Percentiles rank a stretch among this genome's conserved stretches.
phyloP scores from a whole-genome alignment of 805 yeast genomes.

The Cyberlindnera euphorbiiphila region DNA sequence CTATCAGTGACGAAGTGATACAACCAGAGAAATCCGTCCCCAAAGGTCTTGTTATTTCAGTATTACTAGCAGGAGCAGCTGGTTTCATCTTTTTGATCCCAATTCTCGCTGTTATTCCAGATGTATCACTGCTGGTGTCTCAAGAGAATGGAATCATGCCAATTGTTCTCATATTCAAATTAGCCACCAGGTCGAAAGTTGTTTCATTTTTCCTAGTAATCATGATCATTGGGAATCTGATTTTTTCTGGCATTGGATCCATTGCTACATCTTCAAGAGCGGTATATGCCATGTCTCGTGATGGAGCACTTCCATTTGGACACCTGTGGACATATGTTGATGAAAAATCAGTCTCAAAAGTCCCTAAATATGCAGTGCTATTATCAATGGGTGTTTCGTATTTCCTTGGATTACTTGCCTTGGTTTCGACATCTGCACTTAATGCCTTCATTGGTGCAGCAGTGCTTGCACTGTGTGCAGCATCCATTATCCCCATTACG shows the following conservation, averaged over 20 bases:
- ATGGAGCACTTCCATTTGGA: conserved; percentile 70
- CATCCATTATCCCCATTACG: conserved; percentile 72
- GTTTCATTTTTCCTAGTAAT: conserved; percentile 67
- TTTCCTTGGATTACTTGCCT: conserved; percentile 57
- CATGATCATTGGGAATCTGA: conserved; percentile 61
- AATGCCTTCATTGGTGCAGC: conserved; percentile 83
- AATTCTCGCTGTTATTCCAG: conserved; percentile 67
- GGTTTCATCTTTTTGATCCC: conserved; percentile 75
- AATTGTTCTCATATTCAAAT: conserved; percentile 68
- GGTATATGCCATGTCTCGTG: conserved; percentile 81
- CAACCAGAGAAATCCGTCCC: conserved; percentile 74
- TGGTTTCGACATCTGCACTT: conserved; percentile 70
- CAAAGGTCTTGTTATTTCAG: conserved; percentile 64
- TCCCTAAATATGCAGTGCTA: conserved; percentile 68
- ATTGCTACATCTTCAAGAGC: conserved; percentile 78
- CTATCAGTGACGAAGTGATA: conserved; percentile 79
- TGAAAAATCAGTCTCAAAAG: conserved; percentile 46
- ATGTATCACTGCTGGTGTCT: conserved; percentile 51
- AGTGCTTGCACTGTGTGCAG: conserved; percentile 68
- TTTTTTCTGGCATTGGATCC: conserved; percentile 77
- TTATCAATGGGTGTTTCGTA: conserved; percentile 61
- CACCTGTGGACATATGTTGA: conserved; percentile 65
- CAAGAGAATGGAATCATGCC: conserved; percentile 70
- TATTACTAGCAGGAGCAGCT: conserved; percentile 57
- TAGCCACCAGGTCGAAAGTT: conserved; percentile 63